Evolutionary conservation across 768 basidiomycete species (phyloP), one percentile per base, ranked within the genome.

Genomic region (Lenzites betulinus): DNA sequence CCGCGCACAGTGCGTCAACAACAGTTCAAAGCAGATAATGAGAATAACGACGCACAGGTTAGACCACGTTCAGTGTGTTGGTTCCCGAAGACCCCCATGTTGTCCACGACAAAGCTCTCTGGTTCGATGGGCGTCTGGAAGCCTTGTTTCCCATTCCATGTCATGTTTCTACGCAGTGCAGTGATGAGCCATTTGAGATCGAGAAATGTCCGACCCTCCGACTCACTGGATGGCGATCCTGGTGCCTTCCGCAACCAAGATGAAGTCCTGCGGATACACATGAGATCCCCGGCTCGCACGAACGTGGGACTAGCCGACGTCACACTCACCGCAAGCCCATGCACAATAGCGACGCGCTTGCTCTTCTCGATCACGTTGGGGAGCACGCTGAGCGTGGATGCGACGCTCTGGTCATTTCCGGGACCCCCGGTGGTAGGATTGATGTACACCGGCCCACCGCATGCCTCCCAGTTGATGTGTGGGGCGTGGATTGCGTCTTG

Each of bases 361-460:
- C 71, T 74, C 67, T 75, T 76, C 59, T 76, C 74, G 50, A 76
- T 75, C 9, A 75, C 75, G 54, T 73, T 75, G 3, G 74, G 73
- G 13, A 76, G 63, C 3, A 75, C 73, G 60, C 73, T 75, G 6
- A 75, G 59, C n/a, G 70, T 69, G 2, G 73, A 70, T 5, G 74
- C 69, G 5, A 75, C 65, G 38, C 70, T 71, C 43, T 66, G 67
- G 58, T 75, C 75, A 13, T 64, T 65, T 0, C 69, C 68, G 0
- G 66, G 60, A 3, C 67, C 62, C 13, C 72, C 72, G 0, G 68
- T 68, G 2, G 67, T 59, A 0, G 66, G 59, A 52, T 73, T 71
- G 55, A 68, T 64, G 64, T 72, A 74, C 18, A 74, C 73, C 12
- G 60, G 35, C 25, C 60, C 59, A 26, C 66, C 51, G 54, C 75